A percentile compares a stretch with the other conserved stretches of the same genome.
These are phyloP conservation scores for Peronospora belbahrii DNA, from an alignment of 352 stramenopile genomes.

Conservation along the genomic window DNA sequence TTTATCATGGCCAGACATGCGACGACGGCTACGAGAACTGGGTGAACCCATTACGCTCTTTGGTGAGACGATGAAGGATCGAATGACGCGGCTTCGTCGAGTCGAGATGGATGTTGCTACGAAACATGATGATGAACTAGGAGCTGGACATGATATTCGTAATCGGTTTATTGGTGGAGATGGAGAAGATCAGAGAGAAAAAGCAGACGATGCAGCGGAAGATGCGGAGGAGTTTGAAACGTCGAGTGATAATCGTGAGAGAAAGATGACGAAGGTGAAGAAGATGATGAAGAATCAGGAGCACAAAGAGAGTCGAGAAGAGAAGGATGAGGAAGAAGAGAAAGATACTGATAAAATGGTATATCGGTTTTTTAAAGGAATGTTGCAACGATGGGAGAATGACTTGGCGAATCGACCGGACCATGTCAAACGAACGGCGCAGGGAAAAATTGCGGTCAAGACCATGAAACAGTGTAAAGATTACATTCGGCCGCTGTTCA, in stretches of 20 bases:
- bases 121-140: conserved; percentile 62
- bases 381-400: conserved; percentile 91
- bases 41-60: conserved; percentile 85
- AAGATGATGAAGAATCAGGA: too few species aligned
- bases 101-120: conserved; percentile 60
- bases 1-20: conserved; percentile 69
- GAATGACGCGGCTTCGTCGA: conserved; percentile 56
- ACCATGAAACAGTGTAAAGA: conserved; percentile 98
- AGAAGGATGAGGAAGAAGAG: conserved; percentile 33
- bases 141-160: conserved; percentile 62
- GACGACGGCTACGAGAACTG: conserved; percentile 68
- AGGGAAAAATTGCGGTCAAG: conserved; percentile 93
- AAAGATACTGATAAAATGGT: conserved; percentile 57
- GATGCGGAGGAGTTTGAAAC: conserved; percentile 26
- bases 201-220: conserved; percentile 39
- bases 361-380: conserved; percentile 91
- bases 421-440: conserved; percentile 82
- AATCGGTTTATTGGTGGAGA: conserved; percentile 67
- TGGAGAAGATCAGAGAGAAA: conserved; percentile 17
- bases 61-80: conserved; percentile 56
- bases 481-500: conserved; percentile 97
- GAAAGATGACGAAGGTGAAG: conserved; percentile 11
- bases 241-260: conserved; percentile 7
- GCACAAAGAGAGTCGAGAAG: too few species aligned
- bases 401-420: conserved; percentile 85